Base-by-base conservation (phyloP, 768 basidiomycete genomes). In the Phlebiopsis flavidoalba region DNA sequence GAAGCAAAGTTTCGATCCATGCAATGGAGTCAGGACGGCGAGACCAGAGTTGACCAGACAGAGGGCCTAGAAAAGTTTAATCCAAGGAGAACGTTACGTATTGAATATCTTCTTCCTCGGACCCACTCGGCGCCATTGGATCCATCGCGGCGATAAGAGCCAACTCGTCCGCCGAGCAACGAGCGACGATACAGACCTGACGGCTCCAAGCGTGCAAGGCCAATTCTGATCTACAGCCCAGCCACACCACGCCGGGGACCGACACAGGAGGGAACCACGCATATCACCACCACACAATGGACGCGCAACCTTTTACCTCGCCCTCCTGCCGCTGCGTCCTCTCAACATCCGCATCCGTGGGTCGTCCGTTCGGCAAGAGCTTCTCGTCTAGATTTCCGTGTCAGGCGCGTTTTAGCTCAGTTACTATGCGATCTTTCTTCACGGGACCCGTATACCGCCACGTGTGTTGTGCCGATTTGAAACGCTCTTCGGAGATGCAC, bases 111-210 rank as follows among this genome's bases (percentile, higher is more conserved):
- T 94, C 69, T 81, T 83, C 58, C 94, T 79, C 81, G 79, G 36
- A 83, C 72, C 94, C 94, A 96, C 75, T 94, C 88, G 3, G 80
- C 88, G 78, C 93, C 93, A 95, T 67, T 81, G 84, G 6, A 66
- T 74, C 89, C 93, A 95, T 94, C 89, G 0, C 73, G 70, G 61
- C 87, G 56, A 95, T 76, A 61, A 78, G 75, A 15, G 80, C 82
- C 17, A 91, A 78, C 53, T 94, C 91, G 64, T 86, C 84, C 8
- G 83, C 76, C 17, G 89, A 89, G 33, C n/a, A n/a, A 94, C 80
- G 24, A 87, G 79, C 6, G 83, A 81, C 5, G 82, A 79, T 31
- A 88, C 90, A 31, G 81, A 77, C 36, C 88, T 85, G 48, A 93
- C 37, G 91, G 88, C 54, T 77, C 72, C 8, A 94, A 78, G 60